Percentiles rank a stretch among this genome's conserved stretches.
These are phyloP conservation scores for Yamadazyma takamatsuzukensis DNA, from an alignment of 805 yeast genomes.

Conservation along the genomic window DNA sequence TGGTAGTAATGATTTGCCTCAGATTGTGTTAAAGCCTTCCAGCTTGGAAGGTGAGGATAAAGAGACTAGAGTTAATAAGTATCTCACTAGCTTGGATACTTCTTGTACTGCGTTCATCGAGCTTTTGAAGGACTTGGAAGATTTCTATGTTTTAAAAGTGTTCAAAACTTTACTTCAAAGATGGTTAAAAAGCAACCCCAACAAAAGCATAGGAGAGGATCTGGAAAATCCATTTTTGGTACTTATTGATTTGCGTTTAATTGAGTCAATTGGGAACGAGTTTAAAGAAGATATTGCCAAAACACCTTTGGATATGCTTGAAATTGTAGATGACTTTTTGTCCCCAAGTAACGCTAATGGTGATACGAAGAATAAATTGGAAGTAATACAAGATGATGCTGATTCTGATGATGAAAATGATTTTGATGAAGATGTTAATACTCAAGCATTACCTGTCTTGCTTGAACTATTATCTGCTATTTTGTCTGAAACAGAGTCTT, in stretches of 20 bases:
- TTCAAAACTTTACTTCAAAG: conserved; percentile 53
- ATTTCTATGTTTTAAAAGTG: conserved; percentile 38
- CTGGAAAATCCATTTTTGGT: conserved; percentile 50
- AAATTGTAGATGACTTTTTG: conserved; percentile 26
- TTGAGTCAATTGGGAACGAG: conserved; percentile 57
- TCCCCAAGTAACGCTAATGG: conserved; percentile 5
- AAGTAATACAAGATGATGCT: conserved; percentile 16
- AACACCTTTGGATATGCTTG: conserved; percentile 56
- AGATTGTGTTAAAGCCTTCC: conserved; percentile 17
- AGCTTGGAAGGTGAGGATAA: conserved; percentile 7
- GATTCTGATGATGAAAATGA: conserved; percentile 29
- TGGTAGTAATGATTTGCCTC: conserved; percentile 39
- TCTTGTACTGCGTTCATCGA: conserved; percentile 26
- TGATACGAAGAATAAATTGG: conserved; percentile 25
- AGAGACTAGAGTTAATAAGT: conserved; percentile 24
- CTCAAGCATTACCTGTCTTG: conserved; percentile 22
- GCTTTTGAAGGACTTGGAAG: conserved; percentile 49
- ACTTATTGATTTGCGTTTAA: conserved; percentile 56
- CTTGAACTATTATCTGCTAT: conserved; percentile 36
- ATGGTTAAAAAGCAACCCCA: conserved; percentile 45
- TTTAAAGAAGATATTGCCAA: conserved; percentile 55
- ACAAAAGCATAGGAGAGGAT: conserved; percentile 10
- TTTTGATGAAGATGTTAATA: conserved; percentile 13
- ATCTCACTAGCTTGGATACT: conserved; percentile 25
- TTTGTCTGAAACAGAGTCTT: conserved; percentile 24